Evolutionary conservation across 2,329 filamentous ascomycete genomes (phyloP).

Genomic region (Polychaeton citri): DNA sequence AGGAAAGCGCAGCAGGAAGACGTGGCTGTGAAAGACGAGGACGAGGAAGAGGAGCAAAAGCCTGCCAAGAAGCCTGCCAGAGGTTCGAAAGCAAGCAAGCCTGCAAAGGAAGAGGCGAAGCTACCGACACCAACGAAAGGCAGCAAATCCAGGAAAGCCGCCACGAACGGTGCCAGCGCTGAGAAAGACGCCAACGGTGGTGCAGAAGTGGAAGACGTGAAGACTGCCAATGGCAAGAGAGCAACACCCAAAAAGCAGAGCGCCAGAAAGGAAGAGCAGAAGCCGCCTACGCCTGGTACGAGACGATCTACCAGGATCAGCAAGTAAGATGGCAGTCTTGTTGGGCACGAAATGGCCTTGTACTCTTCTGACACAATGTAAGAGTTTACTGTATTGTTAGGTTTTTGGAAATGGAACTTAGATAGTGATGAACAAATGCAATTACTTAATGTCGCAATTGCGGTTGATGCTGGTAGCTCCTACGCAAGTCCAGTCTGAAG

Average conservation of each 20-base stretch:
- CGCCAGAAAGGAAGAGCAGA: conserved; percentile 8
- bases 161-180: conserved; percentile 2
- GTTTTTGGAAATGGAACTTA: no score
- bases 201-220: conserved; percentile 5
- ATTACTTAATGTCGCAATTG: no score
- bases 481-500: no score
- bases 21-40: conserved; percentile 8
- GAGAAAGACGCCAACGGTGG: conserved; percentile 3
- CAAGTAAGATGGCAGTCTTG: no score
- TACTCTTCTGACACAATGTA: no score
- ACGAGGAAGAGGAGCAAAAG: conserved; percentile 9
- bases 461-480: no score
- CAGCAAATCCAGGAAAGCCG: conserved; percentile 4
- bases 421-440: no score
- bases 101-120: conserved; percentile 4
- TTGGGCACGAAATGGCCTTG: no score
- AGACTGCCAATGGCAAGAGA: conserved; percentile 4
- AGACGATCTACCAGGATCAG: not conserved
- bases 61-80: conserved; percentile 8
- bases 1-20: conserved; percentile 16
- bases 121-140: conserved; percentile 6
- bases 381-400: no score
- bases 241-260: conserved; percentile 7
- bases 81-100: not conserved
- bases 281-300: conserved; percentile 5